Base-by-base conservation (phyloP, 2,329 filamentous ascomycete species). In the Dactylellina sp. region DNA sequence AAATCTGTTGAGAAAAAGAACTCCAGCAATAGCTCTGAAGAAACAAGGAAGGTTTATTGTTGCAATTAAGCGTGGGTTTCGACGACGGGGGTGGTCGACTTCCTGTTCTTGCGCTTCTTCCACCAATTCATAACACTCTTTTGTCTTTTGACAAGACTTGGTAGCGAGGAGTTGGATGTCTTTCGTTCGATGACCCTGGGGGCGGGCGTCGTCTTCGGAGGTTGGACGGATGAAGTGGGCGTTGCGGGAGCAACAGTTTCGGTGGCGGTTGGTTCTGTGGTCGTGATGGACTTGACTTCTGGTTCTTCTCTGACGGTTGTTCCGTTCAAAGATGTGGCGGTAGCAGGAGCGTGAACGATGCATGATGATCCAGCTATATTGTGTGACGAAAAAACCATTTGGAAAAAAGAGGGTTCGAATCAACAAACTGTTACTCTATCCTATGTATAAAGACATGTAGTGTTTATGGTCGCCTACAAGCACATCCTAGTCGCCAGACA, bases 401-500 rank as follows among this genome's bases (percentile, higher is more conserved):
- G 53, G 47, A 55, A 66, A 60, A 55, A 57, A 57, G 37, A 60
- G 47, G 46, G 28, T 56, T 74, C 70, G 70, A 74, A 74, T 74
- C 70, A 74, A 65, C 62, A 74, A 64, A 74, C 70, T 74, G 70
- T 64, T 55, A 66, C 70, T 74, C 62, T 68, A 32, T 57, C 42
- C 56, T 53, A 52, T 60, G 39, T 42, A 61, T 56, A 59, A 57
- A 49, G 59, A 57, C 50, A 59, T 74, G 47, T 47, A 55, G 57
- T 74, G 50, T 74, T 74, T 74, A 74, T 74, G 70, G 70, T 74
- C 70, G 70, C 70, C 70, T 74, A 74, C 70, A 74, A 74, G 70
- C 70, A 74, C 70, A 74, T 74, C 70, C 70, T 66, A 74, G 61
- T 66, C 70, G 70, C 70, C 70, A 74, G 70, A 74, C 84, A 76